phyloP scores from a whole-genome alignment of 352 stramenopile species.

The Phytophthora colocasiae region DNA sequence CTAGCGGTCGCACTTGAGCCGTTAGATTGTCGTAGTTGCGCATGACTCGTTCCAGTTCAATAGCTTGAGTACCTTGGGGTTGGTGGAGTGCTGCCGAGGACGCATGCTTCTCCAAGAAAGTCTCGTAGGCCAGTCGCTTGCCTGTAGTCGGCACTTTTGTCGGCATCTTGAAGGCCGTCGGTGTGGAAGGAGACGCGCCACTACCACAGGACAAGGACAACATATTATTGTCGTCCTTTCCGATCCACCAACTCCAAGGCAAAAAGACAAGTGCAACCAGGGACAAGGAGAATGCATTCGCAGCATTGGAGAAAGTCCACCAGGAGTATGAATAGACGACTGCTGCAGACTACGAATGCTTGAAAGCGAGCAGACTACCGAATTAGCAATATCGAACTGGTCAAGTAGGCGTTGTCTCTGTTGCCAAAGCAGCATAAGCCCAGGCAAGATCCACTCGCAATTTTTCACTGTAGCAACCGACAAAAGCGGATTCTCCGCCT shows the following conservation, averaged over 20 bases:
- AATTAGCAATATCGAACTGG: conserved; percentile 31
- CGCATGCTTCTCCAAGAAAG: conserved; percentile 38
- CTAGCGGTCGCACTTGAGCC: conserved; percentile 32
- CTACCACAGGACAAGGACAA: conserved; percentile 36
- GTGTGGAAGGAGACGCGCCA: conserved; percentile 23
- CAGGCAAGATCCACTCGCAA: conserved; percentile 24
- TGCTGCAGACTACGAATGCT: too few species aligned
- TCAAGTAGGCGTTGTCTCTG: conserved; percentile 1
- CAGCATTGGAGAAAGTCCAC: too few species aligned
- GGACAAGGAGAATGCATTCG: too few species aligned
- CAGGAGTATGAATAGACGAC: too few species aligned
- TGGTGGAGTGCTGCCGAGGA: conserved; percentile 7
- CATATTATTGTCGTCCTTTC: conserved; percentile 15
- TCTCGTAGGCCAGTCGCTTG: conserved; percentile 42
- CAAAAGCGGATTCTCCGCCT: conserved; percentile 4
- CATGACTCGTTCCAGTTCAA: conserved; percentile 28
- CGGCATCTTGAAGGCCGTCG: conserved; percentile 18
- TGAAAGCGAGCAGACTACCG: conserved; percentile 5
- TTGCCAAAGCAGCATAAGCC: conserved; percentile 1
- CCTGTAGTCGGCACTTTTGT: background rate
- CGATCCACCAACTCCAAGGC: background rate
- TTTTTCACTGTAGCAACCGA: conserved; percentile 17
- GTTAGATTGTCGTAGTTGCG: conserved; percentile 31
- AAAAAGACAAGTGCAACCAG: conserved; percentile 24
- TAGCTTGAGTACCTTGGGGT: conserved; percentile 2